phyloP scores from a whole-genome alignment of 129 eudicot species.

The Silybum marianum region DNA sequence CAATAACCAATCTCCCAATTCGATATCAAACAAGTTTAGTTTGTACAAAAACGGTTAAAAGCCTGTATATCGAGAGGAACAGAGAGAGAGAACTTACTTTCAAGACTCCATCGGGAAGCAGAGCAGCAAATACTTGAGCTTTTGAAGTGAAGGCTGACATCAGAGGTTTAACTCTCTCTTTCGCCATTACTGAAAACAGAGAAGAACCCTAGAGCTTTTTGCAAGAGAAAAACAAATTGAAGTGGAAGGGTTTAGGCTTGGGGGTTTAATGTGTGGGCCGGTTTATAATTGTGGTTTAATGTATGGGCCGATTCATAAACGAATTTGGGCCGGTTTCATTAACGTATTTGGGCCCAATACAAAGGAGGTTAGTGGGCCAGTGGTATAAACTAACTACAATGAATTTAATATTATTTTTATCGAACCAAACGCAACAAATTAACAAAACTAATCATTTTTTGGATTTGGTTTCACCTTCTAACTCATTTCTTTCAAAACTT shows the following conservation, averaged over 20 bases:
- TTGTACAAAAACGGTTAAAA: neutral
- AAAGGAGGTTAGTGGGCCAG: neutral
- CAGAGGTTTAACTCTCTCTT: slow-evolving; percentile 19
- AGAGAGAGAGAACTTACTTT: slow-evolving; percentile 36
- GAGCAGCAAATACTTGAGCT: slow-evolving; percentile 48
- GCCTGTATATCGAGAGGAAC: neutral
- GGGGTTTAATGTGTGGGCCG: slow-evolving; percentile 28
- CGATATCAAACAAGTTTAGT: slow-evolving; percentile 5
- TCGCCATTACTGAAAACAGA: slow-evolving; percentile 37
- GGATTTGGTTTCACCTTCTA: too few relatives aligned
- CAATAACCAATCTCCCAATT: neutral
- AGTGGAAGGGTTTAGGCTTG: slow-evolving; percentile 19
- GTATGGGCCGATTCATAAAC: slow-evolving; percentile 1
- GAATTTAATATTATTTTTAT: too few relatives aligned
- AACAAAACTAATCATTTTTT: too few relatives aligned
- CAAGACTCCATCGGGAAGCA: slow-evolving; percentile 34
- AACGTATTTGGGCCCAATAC: slow-evolving; percentile 7
- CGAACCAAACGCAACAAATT: too few relatives aligned
- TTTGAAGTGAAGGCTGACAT: slow-evolving; percentile 45
- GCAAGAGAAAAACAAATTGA: neutral
- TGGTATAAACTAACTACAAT: neutral
- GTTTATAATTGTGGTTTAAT: neutral
- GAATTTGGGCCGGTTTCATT: slow-evolving; percentile 12
- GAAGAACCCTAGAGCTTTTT: slow-evolving; percentile 31
- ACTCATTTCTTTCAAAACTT: too few relatives aligned